These are phyloP conservation scores for Ilyonectria mors-panacis DNA, from an alignment of 2,329 filamentous ascomycete genomes.

Conservation along the genomic window DNA sequence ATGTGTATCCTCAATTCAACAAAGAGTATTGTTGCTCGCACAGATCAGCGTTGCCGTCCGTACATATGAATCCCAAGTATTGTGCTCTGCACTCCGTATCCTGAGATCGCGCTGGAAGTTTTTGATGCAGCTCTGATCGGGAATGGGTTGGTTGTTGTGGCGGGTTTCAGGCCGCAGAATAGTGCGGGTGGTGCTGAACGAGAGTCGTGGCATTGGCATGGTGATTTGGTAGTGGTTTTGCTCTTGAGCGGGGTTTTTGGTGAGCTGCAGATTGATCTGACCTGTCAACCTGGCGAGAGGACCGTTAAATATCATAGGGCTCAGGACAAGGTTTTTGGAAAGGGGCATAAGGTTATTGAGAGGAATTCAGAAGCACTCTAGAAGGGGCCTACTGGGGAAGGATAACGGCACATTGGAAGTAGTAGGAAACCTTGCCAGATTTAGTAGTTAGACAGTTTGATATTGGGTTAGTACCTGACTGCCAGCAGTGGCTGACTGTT, in stretches of 20 bases:
- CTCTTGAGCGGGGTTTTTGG: background rate
- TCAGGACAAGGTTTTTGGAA: no score
- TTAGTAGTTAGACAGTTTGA: no score
- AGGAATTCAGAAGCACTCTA: no score
- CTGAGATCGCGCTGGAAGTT: background rate
- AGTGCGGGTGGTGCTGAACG: background rate
- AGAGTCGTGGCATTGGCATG: background rate
- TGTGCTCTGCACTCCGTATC: background rate
- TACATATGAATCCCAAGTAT: slow-evolving; percentile 4
- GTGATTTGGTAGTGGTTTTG: background rate
- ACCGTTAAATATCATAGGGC: no score
- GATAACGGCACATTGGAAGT: no score
- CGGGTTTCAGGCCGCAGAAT: background rate
- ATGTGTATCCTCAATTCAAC: background rate
- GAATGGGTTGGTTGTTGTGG: background rate
- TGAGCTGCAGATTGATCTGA: no score
- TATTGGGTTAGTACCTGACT: background rate
- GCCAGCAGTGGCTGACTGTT: background rate
- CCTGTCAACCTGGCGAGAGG: no score
- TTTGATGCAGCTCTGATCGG: background rate
- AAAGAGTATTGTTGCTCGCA: background rate
- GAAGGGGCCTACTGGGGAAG: no score
- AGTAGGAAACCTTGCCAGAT: no score
- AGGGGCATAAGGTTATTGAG: no score
- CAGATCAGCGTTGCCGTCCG: background rate